Evolutionary conservation across 2,329 filamentous ascomycete genomes (phyloP).

Genomic region (Sordariomycetes sp.): DNA sequence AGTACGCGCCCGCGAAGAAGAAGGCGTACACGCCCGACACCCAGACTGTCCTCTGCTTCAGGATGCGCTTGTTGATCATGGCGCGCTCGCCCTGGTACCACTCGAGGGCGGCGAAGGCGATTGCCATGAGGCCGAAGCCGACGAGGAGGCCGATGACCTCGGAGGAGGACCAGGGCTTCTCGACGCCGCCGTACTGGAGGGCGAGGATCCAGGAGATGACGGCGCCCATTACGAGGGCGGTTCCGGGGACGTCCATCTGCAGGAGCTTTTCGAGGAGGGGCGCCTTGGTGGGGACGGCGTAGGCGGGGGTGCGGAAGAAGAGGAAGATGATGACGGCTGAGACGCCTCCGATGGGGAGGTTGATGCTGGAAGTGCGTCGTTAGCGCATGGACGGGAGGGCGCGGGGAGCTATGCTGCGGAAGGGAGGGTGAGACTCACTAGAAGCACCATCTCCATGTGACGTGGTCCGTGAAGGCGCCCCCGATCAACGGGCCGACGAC

Average conservation of each 20-base stretch:
- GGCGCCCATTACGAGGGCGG: conserved; percentile 30
- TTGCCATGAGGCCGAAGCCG: conserved; percentile 21
- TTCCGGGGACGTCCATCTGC: conserved; percentile 36
- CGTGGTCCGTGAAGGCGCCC: conserved; percentile 15
- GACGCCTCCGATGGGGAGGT: conserved; percentile 20
- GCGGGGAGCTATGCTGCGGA: neutral
- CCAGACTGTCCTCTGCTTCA: conserved; percentile 24
- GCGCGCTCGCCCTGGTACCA: conserved; percentile 32
- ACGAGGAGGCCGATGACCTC: conserved; percentile 31
- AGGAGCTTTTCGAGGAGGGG: conserved; percentile 30
- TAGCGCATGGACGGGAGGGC: neutral
- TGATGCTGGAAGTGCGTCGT: conserved; percentile 15
- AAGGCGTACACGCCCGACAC: conserved; percentile 27
- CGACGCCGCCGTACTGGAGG: conserved; percentile 34
- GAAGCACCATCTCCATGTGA: conserved; percentile 15
- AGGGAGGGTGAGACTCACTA: neutral
- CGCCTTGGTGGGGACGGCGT: conserved; percentile 23
- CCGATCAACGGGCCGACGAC: conserved; percentile 17
- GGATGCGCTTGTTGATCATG: conserved; percentile 27
- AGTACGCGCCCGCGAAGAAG: conserved; percentile 30
- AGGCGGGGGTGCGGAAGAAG: conserved; percentile 29
- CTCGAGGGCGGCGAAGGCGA: conserved; percentile 24
- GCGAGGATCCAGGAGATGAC: conserved; percentile 32
- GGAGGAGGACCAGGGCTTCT: conserved; percentile 28
- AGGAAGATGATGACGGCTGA: conserved; percentile 21